These are phyloP conservation scores for Ustilago curta DNA, from an alignment of 1,284 basidiomycete species.

Conservation along the genomic window DNA sequence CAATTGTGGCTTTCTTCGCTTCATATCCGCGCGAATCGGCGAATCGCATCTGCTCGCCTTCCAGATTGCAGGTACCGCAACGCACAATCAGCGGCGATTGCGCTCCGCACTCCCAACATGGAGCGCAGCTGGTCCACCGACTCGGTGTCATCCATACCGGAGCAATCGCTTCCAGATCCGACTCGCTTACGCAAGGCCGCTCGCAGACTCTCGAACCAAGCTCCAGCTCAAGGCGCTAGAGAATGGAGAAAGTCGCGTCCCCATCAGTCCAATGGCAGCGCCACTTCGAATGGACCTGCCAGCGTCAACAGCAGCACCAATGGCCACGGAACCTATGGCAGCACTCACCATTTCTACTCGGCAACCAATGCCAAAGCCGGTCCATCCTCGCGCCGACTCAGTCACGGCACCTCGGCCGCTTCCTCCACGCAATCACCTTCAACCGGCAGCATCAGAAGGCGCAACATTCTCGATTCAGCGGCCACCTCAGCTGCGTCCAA, in stretches of 20 bases:
- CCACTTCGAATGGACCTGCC: constrained; percentile 1
- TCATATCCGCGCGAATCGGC: constrained; percentile 6
- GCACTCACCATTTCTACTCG: not conserved
- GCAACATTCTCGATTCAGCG: constrained; percentile 42
- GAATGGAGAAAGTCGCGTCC: constrained; percentile 46
- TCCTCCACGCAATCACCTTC: constrained; percentile 10
- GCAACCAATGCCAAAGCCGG: constrained; percentile 30
- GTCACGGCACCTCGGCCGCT: constrained; percentile 8
- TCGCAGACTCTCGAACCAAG: constrained; percentile 49
- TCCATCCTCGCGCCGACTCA: constrained; percentile 35
- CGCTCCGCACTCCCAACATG: constrained; percentile 14
- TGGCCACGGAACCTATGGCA: constrained; percentile 5
- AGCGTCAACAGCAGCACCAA: not conserved
- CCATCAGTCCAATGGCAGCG: constrained; percentile 13
- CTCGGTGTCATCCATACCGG: constrained; percentile 39
- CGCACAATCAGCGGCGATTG: not conserved
- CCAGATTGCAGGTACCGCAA: not conserved
- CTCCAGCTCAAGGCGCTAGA: constrained; percentile 27
- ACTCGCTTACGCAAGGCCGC: constrained; percentile 40
- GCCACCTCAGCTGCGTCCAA: constrained; percentile 13
- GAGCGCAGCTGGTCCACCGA: constrained; percentile 54
- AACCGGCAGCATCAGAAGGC: constrained; percentile 21
- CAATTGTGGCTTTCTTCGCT: constrained; percentile 1
- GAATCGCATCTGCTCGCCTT: not conserved
- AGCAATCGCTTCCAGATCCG: constrained; percentile 38